phyloP scores from a whole-genome alignment of 75 land plant genomes.

The Larix kaempferi region DNA sequence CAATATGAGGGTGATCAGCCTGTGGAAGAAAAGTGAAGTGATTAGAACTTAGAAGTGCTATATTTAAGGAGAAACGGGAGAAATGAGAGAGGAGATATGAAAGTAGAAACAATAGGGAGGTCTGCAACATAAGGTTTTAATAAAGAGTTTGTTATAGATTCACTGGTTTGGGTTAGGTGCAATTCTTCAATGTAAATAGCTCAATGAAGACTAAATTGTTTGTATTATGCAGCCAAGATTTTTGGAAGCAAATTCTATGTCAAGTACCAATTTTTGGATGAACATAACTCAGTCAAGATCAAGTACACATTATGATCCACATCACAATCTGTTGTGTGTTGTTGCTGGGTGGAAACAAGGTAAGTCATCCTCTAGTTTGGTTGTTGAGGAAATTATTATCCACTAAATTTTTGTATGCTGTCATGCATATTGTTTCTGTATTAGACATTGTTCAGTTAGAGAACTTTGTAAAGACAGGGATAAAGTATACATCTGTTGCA shows the following conservation, averaged over 20 bases:
- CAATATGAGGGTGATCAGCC: not conserved
- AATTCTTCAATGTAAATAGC: not conserved
- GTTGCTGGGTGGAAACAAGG: constrained; percentile 85
- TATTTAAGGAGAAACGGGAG: not conserved
- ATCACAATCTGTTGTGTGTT: constrained; percentile 84
- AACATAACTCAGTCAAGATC: constrained; percentile 65
- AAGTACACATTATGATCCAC: constrained; percentile 98
- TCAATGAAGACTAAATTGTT: not conserved
- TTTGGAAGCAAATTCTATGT: constrained; percentile 42
- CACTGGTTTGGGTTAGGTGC: not conserved
- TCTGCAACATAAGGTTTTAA: constrained; percentile 4
- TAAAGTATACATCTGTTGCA: not conserved
- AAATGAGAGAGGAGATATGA: not conserved
- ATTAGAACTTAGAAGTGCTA: constrained; percentile 1
- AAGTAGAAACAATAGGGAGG: not conserved
- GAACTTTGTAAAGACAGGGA: not conserved
- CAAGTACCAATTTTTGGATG: constrained; percentile 95
- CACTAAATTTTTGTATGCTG: not conserved
- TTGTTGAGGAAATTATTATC: not conserved
- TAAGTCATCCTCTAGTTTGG: constrained; percentile 4
- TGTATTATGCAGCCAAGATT: constrained; percentile 56
- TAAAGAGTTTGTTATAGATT: not conserved
- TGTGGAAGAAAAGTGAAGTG: not conserved
- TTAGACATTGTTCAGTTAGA: not conserved
- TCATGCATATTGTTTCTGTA: not conserved